Conservation (phyloP, 441 rosid genomes). For the Croton setiger region DNA sequence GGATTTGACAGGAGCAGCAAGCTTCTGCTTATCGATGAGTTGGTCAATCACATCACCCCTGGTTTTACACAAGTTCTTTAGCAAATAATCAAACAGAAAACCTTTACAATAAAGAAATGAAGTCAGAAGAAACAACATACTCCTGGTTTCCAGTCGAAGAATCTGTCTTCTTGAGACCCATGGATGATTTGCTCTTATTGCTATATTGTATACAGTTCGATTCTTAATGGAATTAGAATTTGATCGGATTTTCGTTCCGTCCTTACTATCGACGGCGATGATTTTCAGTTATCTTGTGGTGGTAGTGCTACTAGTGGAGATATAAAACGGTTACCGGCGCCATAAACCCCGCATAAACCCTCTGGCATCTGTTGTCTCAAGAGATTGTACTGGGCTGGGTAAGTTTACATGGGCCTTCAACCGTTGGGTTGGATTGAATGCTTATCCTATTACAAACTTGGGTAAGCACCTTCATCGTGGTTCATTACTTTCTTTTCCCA, state of each 20-base stretch:
- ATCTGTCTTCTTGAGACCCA: slow-evolving; percentile 13
- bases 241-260: neutral
- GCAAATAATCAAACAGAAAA: neutral
- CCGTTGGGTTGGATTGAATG: too few species aligned
- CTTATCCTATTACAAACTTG: too few species aligned
- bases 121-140: slow-evolving; percentile 3
- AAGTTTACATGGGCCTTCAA: too few species aligned
- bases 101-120: neutral
- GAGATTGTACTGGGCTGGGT: neutral
- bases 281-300: too few species aligned
- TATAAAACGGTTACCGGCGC: too few species aligned
- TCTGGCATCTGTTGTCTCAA: neutral
- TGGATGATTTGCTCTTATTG: slow-evolving; percentile 4
- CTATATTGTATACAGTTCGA: neutral
- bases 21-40: slow-evolving; percentile 46
- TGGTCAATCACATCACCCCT: slow-evolving; percentile 23
- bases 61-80: neutral
- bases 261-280: neutral
- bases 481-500: too few species aligned
- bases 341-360: slow-evolving; percentile 5
- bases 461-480: too few species aligned
- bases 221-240: neutral
- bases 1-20: slow-evolving; percentile 60
- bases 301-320: too few species aligned
- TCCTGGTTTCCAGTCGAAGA: neutral